Evolutionary conservation across 768 basidiomycete species (phyloP).

Genomic region (Leccinum sublutescens): DNA sequence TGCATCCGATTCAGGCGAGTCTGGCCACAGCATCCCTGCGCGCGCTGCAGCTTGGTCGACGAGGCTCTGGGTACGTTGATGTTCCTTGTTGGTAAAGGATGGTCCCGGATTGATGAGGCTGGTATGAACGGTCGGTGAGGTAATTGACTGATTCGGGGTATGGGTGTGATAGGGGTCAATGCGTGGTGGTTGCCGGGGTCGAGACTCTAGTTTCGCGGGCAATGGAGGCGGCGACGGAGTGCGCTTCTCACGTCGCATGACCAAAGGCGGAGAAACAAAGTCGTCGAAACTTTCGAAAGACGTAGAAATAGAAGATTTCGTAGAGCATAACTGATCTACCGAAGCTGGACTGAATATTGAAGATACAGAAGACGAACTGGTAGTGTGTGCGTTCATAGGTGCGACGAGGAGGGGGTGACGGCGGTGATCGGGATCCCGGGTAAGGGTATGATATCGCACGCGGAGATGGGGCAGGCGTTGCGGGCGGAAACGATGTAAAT

Average conservation of each 20-base stretch:
- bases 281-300: conserved; percentile 49
- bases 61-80: conserved; percentile 56
- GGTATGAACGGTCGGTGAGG: conserved; percentile 14
- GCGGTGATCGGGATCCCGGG: conserved; percentile 23
- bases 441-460: conserved; percentile 7
- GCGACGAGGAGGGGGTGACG: conserved; percentile 30
- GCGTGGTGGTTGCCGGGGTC: conserved; percentile 3
- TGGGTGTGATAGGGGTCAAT: conserved; percentile 22
- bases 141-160: conserved; percentile 16
- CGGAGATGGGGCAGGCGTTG: conserved; percentile 4
- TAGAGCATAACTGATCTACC: conserved; percentile 19
- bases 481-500: conserved; percentile 36
- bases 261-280: conserved; percentile 38
- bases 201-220: conserved; percentile 33
- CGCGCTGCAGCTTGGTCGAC: conserved; percentile 55
- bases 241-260: conserved; percentile 22
- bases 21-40: conserved; percentile 40
- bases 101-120: conserved; percentile 13
- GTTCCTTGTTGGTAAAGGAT: conserved; percentile 42
- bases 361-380: conserved; percentile 26
- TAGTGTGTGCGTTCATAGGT: conserved; percentile 24
- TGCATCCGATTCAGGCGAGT: conserved; percentile 13
- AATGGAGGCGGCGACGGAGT: conserved; percentile 49
- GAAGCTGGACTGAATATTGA: conserved; percentile 23
- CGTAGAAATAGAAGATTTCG: conserved; percentile 22